A percentile compares a stretch with the other conserved stretches of the same genome.
Evolutionary conservation across 495 filamentous ascomycete species (phyloP).

Genomic region (Thermothielavioides terrestris): DNA sequence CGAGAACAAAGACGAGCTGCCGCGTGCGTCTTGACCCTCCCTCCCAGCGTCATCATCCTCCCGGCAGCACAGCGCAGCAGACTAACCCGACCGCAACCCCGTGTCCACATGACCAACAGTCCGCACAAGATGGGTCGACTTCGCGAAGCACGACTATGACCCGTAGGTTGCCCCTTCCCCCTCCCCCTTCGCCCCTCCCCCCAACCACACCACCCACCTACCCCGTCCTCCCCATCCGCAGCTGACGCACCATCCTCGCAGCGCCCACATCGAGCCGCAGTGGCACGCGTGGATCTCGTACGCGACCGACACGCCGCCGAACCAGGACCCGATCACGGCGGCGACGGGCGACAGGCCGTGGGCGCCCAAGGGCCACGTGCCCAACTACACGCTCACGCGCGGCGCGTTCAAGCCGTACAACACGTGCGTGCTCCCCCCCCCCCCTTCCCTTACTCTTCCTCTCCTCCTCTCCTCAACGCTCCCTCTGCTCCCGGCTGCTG

Average conservation of each 20-base stretch:
- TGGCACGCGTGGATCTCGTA: constrained; percentile 99
- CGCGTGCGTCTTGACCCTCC: constrained; percentile 50
- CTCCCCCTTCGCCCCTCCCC: not conserved
- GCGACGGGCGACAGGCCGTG: constrained; percentile 60
- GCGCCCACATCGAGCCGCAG: constrained; percentile 84
- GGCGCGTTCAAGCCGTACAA: constrained; percentile 87
- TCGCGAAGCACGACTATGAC: constrained; percentile 78
- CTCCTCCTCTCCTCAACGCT: not conserved
- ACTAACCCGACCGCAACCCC: no score
- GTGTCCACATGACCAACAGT: no score
- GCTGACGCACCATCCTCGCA: constrained; percentile 24
- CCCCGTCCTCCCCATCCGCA: no score
- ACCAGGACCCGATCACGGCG: constrained; percentile 56
- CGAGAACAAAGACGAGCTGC: constrained; percentile 93
- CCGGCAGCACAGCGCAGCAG: no score
- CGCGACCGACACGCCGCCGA: constrained; percentile 78
- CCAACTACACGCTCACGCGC: constrained; percentile 63
- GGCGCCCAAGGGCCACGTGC: constrained; percentile 62
- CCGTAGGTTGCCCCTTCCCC: constrained; percentile 45
- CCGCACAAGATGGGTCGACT: constrained; percentile 96
- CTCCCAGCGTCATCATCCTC: no score
- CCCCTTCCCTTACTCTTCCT: no score
- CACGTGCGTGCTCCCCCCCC: constrained; percentile 56
- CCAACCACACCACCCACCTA: no score
- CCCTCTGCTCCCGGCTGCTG: no score